A percentile compares a stretch with the other conserved stretches of the same genome.
These are phyloP conservation scores for Yamadazyma conglobata DNA, from an alignment of 1,139 yeast genomes.

Conservation along the genomic window DNA sequence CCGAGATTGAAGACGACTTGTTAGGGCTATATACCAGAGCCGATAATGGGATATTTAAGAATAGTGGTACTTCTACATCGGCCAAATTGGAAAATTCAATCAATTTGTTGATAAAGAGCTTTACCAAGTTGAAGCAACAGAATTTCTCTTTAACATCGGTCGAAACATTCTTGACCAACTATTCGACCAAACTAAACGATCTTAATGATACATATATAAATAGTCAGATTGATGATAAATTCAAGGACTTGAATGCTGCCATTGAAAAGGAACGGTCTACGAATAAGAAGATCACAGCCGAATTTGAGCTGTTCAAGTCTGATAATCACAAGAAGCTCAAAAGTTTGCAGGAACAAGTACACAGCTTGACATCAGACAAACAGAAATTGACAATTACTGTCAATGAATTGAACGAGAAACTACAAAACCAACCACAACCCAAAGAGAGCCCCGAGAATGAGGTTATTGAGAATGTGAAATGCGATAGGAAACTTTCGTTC, in stretches of 20 bases:
- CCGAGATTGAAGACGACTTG: constrained; percentile 57
- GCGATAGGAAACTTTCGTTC: constrained; percentile 2
- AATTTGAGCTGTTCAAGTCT: constrained; percentile 18
- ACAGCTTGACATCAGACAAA: constrained; percentile 17
- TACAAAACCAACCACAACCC: not conserved
- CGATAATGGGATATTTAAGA: constrained; percentile 60
- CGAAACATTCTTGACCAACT: constrained; percentile 28
- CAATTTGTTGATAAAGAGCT: constrained; percentile 24
- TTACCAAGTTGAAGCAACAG: constrained; percentile 37
- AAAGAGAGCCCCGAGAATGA: not conserved
- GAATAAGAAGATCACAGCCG: constrained; percentile 20
- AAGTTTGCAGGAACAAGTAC: constrained; percentile 18
- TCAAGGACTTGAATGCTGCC: constrained; percentile 19
- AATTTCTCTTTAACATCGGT: constrained; percentile 29
- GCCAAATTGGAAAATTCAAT: constrained; percentile 45
- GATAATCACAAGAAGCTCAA: constrained; percentile 18
- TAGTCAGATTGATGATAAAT: constrained; percentile 20
- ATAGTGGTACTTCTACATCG: constrained; percentile 56
- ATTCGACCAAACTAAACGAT: constrained; percentile 25
- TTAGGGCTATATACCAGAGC: constrained; percentile 54
- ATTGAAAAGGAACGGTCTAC: constrained; percentile 19
- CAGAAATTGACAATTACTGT: constrained; percentile 14
- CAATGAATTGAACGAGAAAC: constrained; percentile 5
- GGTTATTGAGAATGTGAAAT: not conserved
- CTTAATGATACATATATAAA: constrained; percentile 27